Evolutionary conservation across 2,329 filamentous ascomycete species (phyloP).

Genomic region (Xylariaceae sp.): DNA sequence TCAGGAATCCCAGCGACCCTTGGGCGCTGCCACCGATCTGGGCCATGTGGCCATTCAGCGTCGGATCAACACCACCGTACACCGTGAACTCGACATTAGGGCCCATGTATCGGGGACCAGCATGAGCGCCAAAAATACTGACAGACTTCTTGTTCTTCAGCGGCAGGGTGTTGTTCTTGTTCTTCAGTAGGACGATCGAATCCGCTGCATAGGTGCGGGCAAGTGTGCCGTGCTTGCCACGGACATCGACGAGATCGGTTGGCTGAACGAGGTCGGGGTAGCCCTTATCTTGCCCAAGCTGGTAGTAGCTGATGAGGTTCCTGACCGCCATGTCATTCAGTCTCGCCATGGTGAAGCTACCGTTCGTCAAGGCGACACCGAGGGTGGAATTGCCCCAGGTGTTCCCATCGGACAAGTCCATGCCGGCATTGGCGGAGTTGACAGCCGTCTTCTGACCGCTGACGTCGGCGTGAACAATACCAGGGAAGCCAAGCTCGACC

Average conservation of each 20-base stretch:
- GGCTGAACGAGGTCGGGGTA: conserved; percentile 3
- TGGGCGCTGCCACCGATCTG: not conserved
- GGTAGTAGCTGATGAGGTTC: conserved; percentile 13
- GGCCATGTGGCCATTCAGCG: conserved; percentile 5
- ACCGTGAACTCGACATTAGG: conserved; percentile 2
- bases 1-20: conserved; percentile 4
- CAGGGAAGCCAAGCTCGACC: conserved; percentile 24
- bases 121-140: conserved; percentile 51
- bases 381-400: conserved; percentile 4
- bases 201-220: conserved; percentile 23
- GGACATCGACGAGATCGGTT: conserved; percentile 8
- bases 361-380: conserved; percentile 4
- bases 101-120: conserved; percentile 26
- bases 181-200: conserved; percentile 63
- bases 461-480: conserved; percentile 18
- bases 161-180: conserved; percentile 48
- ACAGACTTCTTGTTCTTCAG: conserved; percentile 39
- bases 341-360: conserved; percentile 10
- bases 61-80: conserved; percentile 4
- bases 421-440: conserved; percentile 23
- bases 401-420: conserved; percentile 11
- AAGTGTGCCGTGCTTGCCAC: conserved; percentile 9
- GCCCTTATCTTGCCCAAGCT: conserved; percentile 7
- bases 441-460: conserved; percentile 15
- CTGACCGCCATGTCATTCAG: conserved; percentile 15